A percentile compares a stretch with the other conserved stretches of the same genome.
Evolutionary conservation across 2,329 filamentous ascomycete species (phyloP).

Genomic region (Talaromyces sp.): DNA sequence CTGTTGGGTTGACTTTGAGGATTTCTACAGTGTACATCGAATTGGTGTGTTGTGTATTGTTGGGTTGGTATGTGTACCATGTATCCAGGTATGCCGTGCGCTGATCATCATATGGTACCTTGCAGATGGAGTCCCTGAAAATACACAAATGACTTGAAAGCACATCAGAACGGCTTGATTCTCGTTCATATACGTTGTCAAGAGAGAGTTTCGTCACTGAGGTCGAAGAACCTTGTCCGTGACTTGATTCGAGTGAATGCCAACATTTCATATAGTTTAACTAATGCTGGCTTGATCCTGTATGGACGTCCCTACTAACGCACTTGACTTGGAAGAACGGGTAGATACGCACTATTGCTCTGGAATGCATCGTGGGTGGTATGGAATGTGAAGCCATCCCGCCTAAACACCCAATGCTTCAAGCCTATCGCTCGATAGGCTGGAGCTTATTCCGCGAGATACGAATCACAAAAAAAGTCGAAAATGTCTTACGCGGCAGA

Average conservation of each 20-base stretch:
- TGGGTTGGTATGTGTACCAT: background rate
- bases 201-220: too few relatives aligned
- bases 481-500: conserved; percentile 11
- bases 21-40: background rate
- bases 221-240: background rate
- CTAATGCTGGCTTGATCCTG: background rate
- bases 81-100: conserved; percentile 6
- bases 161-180: too few relatives aligned
- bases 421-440: conserved; percentile 16
- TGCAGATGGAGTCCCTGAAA: background rate
- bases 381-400: conserved; percentile 13
- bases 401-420: background rate
- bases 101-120: conserved; percentile 5
- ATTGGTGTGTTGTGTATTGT: background rate
- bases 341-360: background rate
- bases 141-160: background rate
- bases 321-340: background rate
- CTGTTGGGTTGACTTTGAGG: background rate
- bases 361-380: conserved; percentile 12
- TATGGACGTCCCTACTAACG: background rate
- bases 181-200: too few relatives aligned
- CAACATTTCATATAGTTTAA: background rate
- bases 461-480: background rate
- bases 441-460: background rate
- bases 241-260: background rate